phyloP scores from a whole-genome alignment of 768 basidiomycete genomes.

The Suillus tomentosus region DNA sequence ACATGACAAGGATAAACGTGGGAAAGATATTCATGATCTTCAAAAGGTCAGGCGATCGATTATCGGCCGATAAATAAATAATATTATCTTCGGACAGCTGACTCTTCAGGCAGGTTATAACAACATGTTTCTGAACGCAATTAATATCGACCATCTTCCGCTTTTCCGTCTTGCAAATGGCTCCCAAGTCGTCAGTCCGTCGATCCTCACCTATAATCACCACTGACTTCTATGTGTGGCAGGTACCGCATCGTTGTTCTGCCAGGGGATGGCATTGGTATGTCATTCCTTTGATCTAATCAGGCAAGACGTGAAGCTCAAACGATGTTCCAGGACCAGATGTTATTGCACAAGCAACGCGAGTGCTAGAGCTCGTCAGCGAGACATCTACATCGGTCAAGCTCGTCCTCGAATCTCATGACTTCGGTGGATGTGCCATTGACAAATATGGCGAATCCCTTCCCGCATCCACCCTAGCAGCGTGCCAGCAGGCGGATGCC shows the following conservation, averaged over 20 bases:
- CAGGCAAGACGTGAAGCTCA: neutral
- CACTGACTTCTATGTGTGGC: neutral
- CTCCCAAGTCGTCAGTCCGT: conserved; percentile 44
- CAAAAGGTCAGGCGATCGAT: no score
- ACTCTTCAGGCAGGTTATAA: neutral
- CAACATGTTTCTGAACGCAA: neutral
- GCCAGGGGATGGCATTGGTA: conserved; percentile 97
- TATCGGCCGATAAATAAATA: conserved; percentile 11
- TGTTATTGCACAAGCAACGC: conserved; percentile 82
- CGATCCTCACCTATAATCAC: conserved; percentile 14
- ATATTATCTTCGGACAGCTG: neutral
- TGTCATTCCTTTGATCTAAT: conserved; percentile 17
- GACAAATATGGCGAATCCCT: conserved; percentile 85
- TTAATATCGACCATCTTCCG: conserved; percentile 3
- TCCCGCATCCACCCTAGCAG: conserved; percentile 80
- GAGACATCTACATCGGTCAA: conserved; percentile 62
- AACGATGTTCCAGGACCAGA: conserved; percentile 68
- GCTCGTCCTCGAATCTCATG: conserved; percentile 71
- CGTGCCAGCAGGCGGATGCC: conserved; percentile 92
- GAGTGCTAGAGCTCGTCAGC: conserved; percentile 75
- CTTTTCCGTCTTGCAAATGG: conserved; percentile 31
- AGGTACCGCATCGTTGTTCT: conserved; percentile 90
- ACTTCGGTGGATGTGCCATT: conserved; percentile 93
- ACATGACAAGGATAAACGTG: no score
- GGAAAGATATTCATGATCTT: no score